A percentile compares a stretch with the other conserved stretches of the same genome.
Evolutionary conservation across 2,329 filamentous ascomycete genomes (phyloP).

Genomic region (Talaromyces pinophilus): DNA sequence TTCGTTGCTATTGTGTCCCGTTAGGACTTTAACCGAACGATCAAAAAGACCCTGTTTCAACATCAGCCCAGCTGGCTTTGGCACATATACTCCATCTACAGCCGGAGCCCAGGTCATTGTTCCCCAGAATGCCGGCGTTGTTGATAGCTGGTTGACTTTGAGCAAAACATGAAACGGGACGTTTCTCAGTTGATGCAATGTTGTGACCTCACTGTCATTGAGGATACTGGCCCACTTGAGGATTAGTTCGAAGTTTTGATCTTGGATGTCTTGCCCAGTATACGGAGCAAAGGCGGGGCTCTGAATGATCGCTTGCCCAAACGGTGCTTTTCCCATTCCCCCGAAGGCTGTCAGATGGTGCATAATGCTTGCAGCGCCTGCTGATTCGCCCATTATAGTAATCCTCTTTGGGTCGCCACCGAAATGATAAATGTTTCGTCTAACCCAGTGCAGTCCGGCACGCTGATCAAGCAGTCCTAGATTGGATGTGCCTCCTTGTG

Average conservation of each 20-base stretch:
- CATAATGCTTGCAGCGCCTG: constrained; percentile 42
- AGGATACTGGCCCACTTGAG: constrained; percentile 14
- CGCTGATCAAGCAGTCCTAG: constrained; percentile 56
- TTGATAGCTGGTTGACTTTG: constrained; percentile 12
- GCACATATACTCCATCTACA: background rate
- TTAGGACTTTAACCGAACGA: background rate
- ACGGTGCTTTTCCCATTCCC: background rate
- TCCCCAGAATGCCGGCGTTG: background rate
- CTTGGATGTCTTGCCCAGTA: background rate
- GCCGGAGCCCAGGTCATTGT: background rate
- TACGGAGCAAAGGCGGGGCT: constrained; percentile 10
- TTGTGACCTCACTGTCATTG: background rate
- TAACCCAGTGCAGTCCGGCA: constrained; percentile 59
- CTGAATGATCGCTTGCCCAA: constrained; percentile 1
- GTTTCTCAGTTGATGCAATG: constrained; percentile 6
- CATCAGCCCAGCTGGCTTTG: background rate
- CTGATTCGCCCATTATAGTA: constrained; percentile 55
- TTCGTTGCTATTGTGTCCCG: background rate
- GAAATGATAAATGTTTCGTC: constrained; percentile 55
- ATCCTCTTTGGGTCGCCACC: constrained; percentile 55
- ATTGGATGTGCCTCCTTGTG: constrained; percentile 42
- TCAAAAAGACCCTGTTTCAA: background rate
- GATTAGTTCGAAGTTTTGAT: background rate
- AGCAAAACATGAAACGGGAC: background rate
- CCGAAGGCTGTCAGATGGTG: constrained; percentile 33